Conservation (phyloP, 306 rosid genomes). For the Acacia melanoxylon region DNA sequence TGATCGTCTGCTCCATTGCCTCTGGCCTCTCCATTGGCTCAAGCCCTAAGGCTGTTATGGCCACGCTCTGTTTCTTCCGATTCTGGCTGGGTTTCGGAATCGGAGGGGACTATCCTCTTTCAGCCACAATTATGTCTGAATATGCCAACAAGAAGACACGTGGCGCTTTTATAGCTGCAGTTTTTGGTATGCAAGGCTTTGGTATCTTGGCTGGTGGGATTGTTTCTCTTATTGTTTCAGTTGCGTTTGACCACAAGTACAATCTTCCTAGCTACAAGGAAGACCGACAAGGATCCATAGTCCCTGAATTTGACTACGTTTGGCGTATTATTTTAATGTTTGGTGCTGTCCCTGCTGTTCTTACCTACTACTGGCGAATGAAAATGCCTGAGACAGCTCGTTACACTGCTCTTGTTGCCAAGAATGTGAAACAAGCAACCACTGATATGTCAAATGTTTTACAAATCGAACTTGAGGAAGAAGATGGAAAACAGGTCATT, state of each 20-base stretch:
- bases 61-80: slow-evolving; percentile 81
- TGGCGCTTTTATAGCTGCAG: slow-evolving; percentile 89
- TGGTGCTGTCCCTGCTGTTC: slow-evolving; percentile 69
- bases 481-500: slow-evolving; percentile 44
- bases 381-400: slow-evolving; percentile 95
- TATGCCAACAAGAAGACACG: slow-evolving; percentile 91
- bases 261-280: slow-evolving; percentile 47
- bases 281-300: slow-evolving; percentile 27
- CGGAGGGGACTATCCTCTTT: slow-evolving; percentile 94
- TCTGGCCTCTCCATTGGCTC: slow-evolving; percentile 69
- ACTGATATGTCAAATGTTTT: slow-evolving; percentile 80
- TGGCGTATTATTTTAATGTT: slow-evolving; percentile 82
- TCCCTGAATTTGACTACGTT: slow-evolving; percentile 59
- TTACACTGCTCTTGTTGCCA: slow-evolving; percentile 80
- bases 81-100: slow-evolving; percentile 98
- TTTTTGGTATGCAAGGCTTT: slow-evolving; percentile 94
- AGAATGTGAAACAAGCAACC: slow-evolving; percentile 72
- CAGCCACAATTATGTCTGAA: slow-evolving; percentile 94
- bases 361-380: slow-evolving; percentile 95
- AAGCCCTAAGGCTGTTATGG: slow-evolving; percentile 44
- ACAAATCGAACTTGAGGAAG: slow-evolving; percentile 60
- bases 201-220: slow-evolving; percentile 84
- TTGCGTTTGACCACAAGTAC: slow-evolving; percentile 51
- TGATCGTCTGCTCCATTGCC: slow-evolving; percentile 72
- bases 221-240: slow-evolving; percentile 56